Evolutionary conservation across 2,329 filamentous ascomycete species (phyloP), one percentile per base, ranked within the genome.

Genomic region (Ophiocordyceps camponoti-rufipedis): DNA sequence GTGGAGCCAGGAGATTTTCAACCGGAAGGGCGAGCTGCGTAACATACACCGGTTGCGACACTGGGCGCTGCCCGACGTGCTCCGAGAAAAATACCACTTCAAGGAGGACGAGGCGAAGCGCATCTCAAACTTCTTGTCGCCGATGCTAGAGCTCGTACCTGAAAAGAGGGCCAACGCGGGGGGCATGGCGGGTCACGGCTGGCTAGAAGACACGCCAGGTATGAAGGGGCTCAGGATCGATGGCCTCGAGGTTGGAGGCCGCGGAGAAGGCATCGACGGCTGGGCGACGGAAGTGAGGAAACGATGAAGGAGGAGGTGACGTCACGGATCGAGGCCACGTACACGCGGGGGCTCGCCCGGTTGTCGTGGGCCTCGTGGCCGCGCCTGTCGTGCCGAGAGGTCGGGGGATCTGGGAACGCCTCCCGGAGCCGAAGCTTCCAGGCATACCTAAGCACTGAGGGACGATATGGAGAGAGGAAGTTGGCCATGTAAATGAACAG

Each of bases 1-100:
- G 65, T 96, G 91, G 91, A 88, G 82, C 13, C 89, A 95, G 62
- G 91, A 96, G 62, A 98, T 98, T 51, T 98, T 98, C 71, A 96
- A 95, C 62, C 80, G 91, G 53, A 94, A 94, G 63, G 91, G 91
- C 54, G 91, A 98, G 61, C 75, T 98, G 35, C 85, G 91, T 48
- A 96, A 98, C 66, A 98, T 98, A 55, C 91, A 96, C 63, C 78
- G 91, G 41, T 74, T 98, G 51, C 83, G 91, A 45, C 89, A 96
- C 65, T 98, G 91, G 91, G 87, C 88, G 0, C 69, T 98, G 6
- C 78, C 88, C 0, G 89, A 96, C 56, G 91, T 98, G 1, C 71
- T 98, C 31, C 77, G 82, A 49, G 91, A 98, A 63, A 98, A 98
- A 60, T 98, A 98, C 58, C 91, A 96, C 62, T 96, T 94, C 64